These are phyloP conservation scores for Russula brevipes DNA, from an alignment of 768 basidiomycete species.

Conservation along the genomic window DNA sequence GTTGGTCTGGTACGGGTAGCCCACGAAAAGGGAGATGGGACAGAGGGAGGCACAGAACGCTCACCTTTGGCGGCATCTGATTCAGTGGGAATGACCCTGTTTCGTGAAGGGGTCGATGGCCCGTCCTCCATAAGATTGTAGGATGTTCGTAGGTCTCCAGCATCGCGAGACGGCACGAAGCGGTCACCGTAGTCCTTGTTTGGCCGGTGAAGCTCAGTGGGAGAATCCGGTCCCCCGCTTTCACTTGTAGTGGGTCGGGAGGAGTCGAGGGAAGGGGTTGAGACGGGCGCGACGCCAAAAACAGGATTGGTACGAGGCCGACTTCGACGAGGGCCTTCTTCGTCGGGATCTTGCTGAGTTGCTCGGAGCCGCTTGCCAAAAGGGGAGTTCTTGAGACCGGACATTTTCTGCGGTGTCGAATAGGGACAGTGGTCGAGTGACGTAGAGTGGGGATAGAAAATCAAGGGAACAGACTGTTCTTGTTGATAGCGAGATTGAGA, in stretches of 20 bases:
- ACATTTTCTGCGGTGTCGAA: constrained; percentile 40
- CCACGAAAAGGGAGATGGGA: neutral
- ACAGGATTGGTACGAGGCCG: constrained; percentile 50
- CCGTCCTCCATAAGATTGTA: constrained; percentile 55
- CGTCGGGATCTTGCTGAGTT: constrained; percentile 57
- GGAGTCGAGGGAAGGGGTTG: constrained; percentile 55
- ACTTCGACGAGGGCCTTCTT: constrained; percentile 47
- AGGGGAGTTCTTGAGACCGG: constrained; percentile 76
- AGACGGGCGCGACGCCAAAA: constrained; percentile 45
- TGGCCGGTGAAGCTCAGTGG: constrained; percentile 27
- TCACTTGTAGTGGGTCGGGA: constrained; percentile 49
- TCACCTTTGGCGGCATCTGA: constrained; percentile 43
- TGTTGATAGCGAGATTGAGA: constrained; percentile 13
- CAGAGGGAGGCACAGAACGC: constrained; percentile 3
- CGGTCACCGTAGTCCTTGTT: constrained; percentile 45
- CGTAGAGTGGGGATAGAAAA: constrained; percentile 26
- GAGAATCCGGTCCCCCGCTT: constrained; percentile 45
- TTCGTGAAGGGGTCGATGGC: constrained; percentile 37
- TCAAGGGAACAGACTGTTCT: constrained; percentile 8
- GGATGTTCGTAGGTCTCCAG: constrained; percentile 54
- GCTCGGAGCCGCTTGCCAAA: constrained; percentile 81
- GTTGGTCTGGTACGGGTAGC: neutral
- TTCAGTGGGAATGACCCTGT: constrained; percentile 39
- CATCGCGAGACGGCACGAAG: constrained; percentile 59
- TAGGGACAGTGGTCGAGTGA: constrained; percentile 18